Percentiles rank a stretch among this genome's conserved stretches.
Conservation (phyloP, 306 rosid species). For the Castanospermum australe region DNA sequence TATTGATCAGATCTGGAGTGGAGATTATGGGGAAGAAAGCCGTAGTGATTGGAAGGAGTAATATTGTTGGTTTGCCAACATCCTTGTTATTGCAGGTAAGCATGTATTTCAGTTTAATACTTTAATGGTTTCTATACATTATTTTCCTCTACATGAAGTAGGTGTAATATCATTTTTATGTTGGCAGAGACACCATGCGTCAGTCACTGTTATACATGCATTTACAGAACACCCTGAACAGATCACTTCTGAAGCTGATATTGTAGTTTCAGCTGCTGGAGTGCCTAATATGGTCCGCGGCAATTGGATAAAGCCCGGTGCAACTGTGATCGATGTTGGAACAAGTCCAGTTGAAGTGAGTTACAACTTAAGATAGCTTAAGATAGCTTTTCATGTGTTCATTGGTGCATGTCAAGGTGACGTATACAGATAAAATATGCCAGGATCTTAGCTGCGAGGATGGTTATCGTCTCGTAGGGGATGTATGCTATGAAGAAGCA, state of each 20-base stretch:
- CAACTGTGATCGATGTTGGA: conserved; percentile 81
- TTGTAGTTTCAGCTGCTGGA: conserved; percentile 85
- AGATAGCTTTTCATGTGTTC: background rate
- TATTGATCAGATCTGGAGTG: conserved; percentile 82
- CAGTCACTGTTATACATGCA: conserved; percentile 77
- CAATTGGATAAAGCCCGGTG: conserved; percentile 89
- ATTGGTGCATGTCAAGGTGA: background rate
- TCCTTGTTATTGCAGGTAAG: conserved; percentile 86
- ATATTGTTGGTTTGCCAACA: conserved; percentile 83
- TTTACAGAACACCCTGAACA: conserved; percentile 71
- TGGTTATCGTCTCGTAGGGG: conserved; percentile 73
- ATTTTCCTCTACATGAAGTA: background rate
- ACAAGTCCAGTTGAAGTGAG: conserved; percentile 86
- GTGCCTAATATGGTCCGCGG: conserved; percentile 89
- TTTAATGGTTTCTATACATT: background rate
- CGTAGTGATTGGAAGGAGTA: conserved; percentile 90
- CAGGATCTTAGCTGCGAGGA: conserved; percentile 70
- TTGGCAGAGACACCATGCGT: conserved; percentile 89
- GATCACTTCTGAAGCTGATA: conserved; percentile 79
- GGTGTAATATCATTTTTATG: background rate
- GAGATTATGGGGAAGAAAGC: conserved; percentile 78
- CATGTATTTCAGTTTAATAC: background rate
- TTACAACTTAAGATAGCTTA: conserved; percentile 13
- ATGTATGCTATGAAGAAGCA: conserved; percentile 85
- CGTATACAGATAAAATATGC: background rate